These are phyloP conservation scores for Chloris gayana DNA, from an alignment of 176 grass and related monocot species.

Conservation along the genomic window DNA sequence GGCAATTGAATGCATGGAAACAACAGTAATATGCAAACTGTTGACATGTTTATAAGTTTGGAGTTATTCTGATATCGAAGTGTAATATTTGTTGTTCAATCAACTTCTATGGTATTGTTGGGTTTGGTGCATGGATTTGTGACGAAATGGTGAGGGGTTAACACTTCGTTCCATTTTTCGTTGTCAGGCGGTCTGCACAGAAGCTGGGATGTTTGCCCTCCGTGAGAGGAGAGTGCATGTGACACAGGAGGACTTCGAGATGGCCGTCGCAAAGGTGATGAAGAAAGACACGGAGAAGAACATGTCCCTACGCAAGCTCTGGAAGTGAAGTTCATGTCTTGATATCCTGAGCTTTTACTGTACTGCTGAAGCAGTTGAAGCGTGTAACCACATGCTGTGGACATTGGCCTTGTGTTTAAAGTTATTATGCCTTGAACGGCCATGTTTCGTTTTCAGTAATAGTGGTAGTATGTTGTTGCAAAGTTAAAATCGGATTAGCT, in stretches of 20 bases:
- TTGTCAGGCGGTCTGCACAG: constrained; percentile 81
- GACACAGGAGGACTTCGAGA: constrained; percentile 92
- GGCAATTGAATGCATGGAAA: neutral
- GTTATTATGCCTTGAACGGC: constrained; percentile 12
- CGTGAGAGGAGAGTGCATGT: constrained; percentile 93
- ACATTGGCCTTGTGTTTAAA: constrained; percentile 5
- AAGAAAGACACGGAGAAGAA: constrained; percentile 98
- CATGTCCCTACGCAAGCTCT: constrained; percentile 91
- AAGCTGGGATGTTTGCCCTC: constrained; percentile 93
- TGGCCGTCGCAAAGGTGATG: constrained; percentile 95
- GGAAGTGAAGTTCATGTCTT: constrained; percentile 55
- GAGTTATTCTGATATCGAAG: neutral
- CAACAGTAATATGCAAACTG: neutral
- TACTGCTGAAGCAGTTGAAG: constrained; percentile 18
- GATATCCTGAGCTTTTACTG: constrained; percentile 16
- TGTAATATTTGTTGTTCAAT: neutral
- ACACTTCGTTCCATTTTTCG: neutral
- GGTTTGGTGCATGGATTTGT: neutral
- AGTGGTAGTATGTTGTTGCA: constrained; percentile 30
- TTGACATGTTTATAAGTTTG: neutral
- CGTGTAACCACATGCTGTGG: constrained; percentile 34
- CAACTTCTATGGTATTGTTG: neutral
- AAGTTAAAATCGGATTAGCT: constrained; percentile 19
- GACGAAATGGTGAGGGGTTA: neutral
- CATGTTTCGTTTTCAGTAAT: constrained; percentile 3